Evolutionary conservation across 495 filamentous ascomycete species (phyloP).

Genomic region (Neurospora terricola): DNA sequence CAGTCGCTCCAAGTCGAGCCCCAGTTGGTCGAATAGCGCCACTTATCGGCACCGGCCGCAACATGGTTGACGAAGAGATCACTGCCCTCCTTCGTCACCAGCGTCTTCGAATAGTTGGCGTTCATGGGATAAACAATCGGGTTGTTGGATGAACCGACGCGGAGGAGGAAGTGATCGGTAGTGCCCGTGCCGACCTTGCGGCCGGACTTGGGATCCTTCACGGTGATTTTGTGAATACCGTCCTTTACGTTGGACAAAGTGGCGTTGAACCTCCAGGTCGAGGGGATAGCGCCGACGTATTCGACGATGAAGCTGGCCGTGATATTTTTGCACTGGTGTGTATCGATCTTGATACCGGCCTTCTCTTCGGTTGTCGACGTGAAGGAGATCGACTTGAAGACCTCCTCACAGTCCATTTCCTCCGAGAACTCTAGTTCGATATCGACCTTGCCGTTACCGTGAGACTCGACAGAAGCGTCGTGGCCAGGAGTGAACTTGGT

Average conservation of each 20-base stretch:
- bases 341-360: conserved; percentile 19
- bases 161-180: conserved; percentile 39
- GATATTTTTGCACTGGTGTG: conserved; percentile 25
- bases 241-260: conserved; percentile 35
- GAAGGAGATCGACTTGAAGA: conserved; percentile 39
- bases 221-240: conserved; percentile 53
- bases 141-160: conserved; percentile 37
- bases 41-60: conserved; percentile 53
- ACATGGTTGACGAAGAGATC: conserved; percentile 45
- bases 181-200: conserved; percentile 32
- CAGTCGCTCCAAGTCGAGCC: conserved; percentile 51
- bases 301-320: conserved; percentile 42
- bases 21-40: conserved; percentile 54
- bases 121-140: conserved; percentile 47
- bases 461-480: conserved; percentile 41
- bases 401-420: conserved; percentile 52
- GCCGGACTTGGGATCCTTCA: conserved; percentile 43
- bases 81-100: conserved; percentile 31
- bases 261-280: conserved; percentile 43
- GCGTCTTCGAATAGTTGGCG: conserved; percentile 47
- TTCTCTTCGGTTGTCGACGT: conserved; percentile 45
- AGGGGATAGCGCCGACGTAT: conserved; percentile 36
- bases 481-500: conserved; percentile 57
- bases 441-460: conserved; percentile 27
- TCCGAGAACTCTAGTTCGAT: conserved; percentile 52